Evolutionary conservation across 352 stramenopile species (phyloP), one percentile per base, ranked within the genome.

Genomic region (Phytophthora cajani): DNA sequence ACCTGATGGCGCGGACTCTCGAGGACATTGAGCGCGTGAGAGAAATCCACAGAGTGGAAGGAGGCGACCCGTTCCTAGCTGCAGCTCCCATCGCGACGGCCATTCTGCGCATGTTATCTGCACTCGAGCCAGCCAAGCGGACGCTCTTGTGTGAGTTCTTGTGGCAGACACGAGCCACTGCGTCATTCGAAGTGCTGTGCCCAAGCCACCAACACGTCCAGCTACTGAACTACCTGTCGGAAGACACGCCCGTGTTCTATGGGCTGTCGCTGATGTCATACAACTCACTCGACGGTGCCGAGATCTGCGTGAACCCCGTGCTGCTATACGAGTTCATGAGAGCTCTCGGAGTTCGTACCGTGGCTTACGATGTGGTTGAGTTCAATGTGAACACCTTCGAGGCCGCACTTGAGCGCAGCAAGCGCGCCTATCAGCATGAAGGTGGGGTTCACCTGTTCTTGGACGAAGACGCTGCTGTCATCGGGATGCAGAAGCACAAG

Each of bases 401-500:
- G 17, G 58, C 61, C 8, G 71, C 72, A 6, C 74, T 90, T 23
- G 42, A 76, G 4, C 69, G 76, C 30, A 85, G 89, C 57, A 87
- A 85, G 62, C 42, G 42, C 6, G 74, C 73, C 23, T 86, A 92
- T 57, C 80, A 92, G 60, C 80, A 90, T 30, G 88, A 95, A 74
- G 88, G 88, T 21, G 77, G 79, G 5, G 88, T 95, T 42, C 81
- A 93, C 56, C 66, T 95, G 30, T 95, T 92, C 67, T 33, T 93
- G 46, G 84, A 95, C 50, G 72, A 65, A 11, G 51, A 74, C 0
- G 83, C 74, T 3, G 69, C 71, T 33, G 84, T 93, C n/a, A 95
- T 95, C 53, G 88, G 88, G 17, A 85, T 95, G 77, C 82, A 95
- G 64, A 95, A 95, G 70, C 80, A 86, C 74, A 93, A 95, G 67